Base-by-base conservation (phyloP, 345 rosid species). In the Gossypium herbaceum region DNA sequence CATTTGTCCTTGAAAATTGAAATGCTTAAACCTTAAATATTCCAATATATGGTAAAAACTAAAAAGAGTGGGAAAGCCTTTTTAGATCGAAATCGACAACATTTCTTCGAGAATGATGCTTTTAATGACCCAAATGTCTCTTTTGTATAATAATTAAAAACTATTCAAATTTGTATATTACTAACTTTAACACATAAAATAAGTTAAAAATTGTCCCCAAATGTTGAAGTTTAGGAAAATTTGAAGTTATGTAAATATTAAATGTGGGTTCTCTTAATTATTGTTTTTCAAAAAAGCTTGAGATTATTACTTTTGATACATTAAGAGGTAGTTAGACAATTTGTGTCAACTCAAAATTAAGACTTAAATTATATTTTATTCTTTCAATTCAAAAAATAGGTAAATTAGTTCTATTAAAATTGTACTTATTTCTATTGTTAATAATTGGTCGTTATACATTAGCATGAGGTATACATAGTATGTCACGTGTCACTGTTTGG, bases 1-100 rank as follows among this genome's bases (percentile, higher is more conserved):
- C 72, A 54, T 77, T 78, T 60, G 34, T 68, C 79, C 76, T 83
- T 52, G 84, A 61, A 80, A 80, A 51, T 83, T 58, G 84, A 61
- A 80, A 80, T 63, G n/a, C 74, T 75, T 41, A 41, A 1, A 50
- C 2, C 43, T 16, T 3, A 59, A 25, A 16, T 76, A 80, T 73
- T 78, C 6, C 44, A 75, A 69, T 69, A 34, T 34, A 34, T 34
- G 15, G 25, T n/a, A 52, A 29, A 70, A 70, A 29, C 17, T 70
- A 52, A 70, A 70, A 52, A 52, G 41, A 34, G 27, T 29, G 25
- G 59, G 47, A 29, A 70, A 70, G 27, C 48, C 73, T 17, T 68
- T 68, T 52, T 10, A 70, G 60, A 52, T 51, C 45, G 41, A 70
- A 70, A 13, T 70, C 27, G 55, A 70, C 73, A 52, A 12, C 45